A percentile compares a stretch with the other conserved stretches of the same genome.
These are phyloP conservation scores for Phaeotremella fagi DNA, from an alignment of 768 basidiomycete species.

Conservation along the genomic window DNA sequence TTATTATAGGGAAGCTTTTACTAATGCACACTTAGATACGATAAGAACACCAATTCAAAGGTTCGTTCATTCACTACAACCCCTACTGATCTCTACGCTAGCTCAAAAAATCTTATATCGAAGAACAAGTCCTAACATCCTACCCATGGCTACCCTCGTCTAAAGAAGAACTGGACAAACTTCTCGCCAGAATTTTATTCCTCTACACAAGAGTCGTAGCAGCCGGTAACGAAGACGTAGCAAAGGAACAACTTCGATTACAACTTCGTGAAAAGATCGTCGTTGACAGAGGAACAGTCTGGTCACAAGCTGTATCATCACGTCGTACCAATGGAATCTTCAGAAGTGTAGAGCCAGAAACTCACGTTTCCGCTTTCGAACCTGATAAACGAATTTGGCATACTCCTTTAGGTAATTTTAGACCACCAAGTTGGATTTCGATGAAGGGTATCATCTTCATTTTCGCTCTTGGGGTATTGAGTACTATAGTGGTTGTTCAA, in stretches of 20 bases:
- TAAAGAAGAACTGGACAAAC: conserved; percentile 60
- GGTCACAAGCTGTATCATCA: conserved; percentile 59
- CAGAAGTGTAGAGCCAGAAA: conserved; percentile 50
- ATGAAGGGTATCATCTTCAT: conserved; percentile 59
- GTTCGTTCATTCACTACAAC: conserved; percentile 8
- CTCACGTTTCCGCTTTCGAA: conserved; percentile 50
- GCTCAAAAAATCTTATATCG: conserved; percentile 75
- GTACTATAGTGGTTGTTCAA: conserved; percentile 59
- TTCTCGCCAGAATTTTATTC: conserved; percentile 59
- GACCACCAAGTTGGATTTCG: conserved; percentile 54
- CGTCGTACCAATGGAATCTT: conserved; percentile 54
- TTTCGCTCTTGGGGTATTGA: conserved; percentile 59
- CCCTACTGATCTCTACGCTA: conserved; percentile 33
- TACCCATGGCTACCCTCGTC: conserved; percentile 64
- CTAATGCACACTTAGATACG: conserved; percentile 61
- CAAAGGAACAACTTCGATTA: conserved; percentile 74
- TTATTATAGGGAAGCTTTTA: background rate
- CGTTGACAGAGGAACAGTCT: conserved; percentile 95
- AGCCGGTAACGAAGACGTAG: conserved; percentile 61
- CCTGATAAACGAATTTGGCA: conserved; percentile 53
- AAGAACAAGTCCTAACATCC: conserved; percentile 62
- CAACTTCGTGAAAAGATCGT: conserved; percentile 83
- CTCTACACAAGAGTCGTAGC: conserved; percentile 84
- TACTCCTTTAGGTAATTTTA: conserved; percentile 65
- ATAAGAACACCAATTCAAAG: conserved; percentile 71